These are phyloP conservation scores for Epichloe sibirici DNA, from an alignment of 2,329 filamentous ascomycete species.

Conservation along the genomic window DNA sequence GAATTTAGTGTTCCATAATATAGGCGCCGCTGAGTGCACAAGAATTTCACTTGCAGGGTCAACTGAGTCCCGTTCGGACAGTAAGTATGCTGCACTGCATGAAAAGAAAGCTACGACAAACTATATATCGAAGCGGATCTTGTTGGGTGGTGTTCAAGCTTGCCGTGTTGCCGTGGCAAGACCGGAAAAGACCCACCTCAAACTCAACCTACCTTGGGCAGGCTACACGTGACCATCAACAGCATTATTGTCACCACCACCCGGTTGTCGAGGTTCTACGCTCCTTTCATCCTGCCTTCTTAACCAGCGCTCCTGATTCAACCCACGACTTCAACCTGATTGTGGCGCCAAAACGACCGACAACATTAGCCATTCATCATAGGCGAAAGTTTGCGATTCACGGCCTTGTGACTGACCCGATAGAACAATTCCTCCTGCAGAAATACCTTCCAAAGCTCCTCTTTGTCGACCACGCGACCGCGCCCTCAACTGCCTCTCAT, in stretches of 20 bases:
- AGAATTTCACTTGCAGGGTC: too few species aligned
- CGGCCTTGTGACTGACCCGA: not conserved
- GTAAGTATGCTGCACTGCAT: too few species aligned
- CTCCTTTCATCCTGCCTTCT: not conserved
- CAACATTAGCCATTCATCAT: not conserved
- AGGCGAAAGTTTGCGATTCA: not conserved
- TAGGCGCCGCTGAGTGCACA: too few species aligned
- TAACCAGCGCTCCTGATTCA: not conserved
- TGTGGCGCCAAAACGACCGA: not conserved
- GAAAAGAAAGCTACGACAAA: too few species aligned
- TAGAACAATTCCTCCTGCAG: not conserved
- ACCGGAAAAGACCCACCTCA: not conserved
- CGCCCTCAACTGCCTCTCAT: not conserved
- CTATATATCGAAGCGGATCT: too few species aligned
- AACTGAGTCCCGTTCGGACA: too few species aligned
- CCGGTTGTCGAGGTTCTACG: too few species aligned
- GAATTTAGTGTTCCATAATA: too few species aligned
- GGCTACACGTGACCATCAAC: conserved; percentile 2
- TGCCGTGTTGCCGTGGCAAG: too few species aligned
- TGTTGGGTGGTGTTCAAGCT: too few species aligned
- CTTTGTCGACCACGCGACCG: not conserved
- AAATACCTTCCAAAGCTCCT: not conserved
- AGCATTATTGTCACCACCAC: not conserved
- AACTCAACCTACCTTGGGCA: not conserved
- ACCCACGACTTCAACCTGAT: not conserved